phyloP scores from a whole-genome alignment of 768 basidiomycete species.

The Leucosporidium creatinivorum region DNA sequence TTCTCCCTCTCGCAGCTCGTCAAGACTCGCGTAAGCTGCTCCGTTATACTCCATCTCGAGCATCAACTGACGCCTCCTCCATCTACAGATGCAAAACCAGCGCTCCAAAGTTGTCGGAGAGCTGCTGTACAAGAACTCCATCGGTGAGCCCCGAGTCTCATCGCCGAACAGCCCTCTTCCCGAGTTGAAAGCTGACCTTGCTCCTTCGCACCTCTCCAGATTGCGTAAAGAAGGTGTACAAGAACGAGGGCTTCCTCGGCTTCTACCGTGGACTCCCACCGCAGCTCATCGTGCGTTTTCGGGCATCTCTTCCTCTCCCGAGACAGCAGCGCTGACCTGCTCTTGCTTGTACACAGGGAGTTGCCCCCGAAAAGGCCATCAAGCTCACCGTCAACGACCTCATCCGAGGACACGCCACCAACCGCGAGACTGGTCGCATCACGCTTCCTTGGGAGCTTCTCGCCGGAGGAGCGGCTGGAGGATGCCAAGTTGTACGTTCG shows the following conservation, averaged over 20 bases:
- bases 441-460: slow-evolving; percentile 79
- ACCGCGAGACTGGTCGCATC: slow-evolving; percentile 94
- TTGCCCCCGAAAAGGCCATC: slow-evolving; percentile 95
- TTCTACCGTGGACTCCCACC: slow-evolving; percentile 96
- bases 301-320: background rate
- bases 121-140: slow-evolving; percentile 78
- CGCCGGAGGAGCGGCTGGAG: slow-evolving; percentile 89
- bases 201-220: slow-evolving; percentile 46
- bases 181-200: too few relatives aligned
- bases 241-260: slow-evolving; percentile 87
- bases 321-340: background rate
- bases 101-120: slow-evolving; percentile 94
- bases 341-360: slow-evolving; percentile 53
- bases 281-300: slow-evolving; percentile 66
- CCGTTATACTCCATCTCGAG: background rate
- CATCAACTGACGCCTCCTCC: background rate
- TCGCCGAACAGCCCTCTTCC: slow-evolving; percentile 6
- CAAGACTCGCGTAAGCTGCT: slow-evolving; percentile 35
- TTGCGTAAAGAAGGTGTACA: slow-evolving; percentile 85
- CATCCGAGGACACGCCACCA: slow-evolving; percentile 70
- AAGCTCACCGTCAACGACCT: slow-evolving; percentile 95
- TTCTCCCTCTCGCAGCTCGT: slow-evolving; percentile 33
- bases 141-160: slow-evolving; percentile 25
- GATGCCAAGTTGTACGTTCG: slow-evolving; percentile 79
- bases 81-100: slow-evolving; percentile 88